Percentiles rank a stretch among this genome's conserved stretches.
Evolutionary conservation across 257 asterid genomes (phyloP).

Genomic region (Solanum ossicruentum): DNA sequence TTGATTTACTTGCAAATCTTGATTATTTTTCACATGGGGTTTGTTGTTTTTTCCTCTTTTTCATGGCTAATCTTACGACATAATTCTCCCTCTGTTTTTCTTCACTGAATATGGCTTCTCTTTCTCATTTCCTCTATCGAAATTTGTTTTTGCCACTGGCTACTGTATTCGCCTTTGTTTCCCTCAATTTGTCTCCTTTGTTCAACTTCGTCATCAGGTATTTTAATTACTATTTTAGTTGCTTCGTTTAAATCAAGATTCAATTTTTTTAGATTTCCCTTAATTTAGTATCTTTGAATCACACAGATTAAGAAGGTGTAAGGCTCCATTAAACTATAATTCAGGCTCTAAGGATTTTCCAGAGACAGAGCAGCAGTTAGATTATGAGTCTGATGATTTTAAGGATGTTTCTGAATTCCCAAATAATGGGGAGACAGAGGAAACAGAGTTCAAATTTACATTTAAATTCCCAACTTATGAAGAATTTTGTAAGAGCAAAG

Average conservation of each 20-base stretch:
- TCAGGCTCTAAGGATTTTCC: neutral
- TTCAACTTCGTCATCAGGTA: constrained; percentile 44
- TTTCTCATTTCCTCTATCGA: constrained; percentile 1
- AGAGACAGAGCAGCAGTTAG: constrained; percentile 11
- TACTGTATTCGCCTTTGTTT: constrained; percentile 16
- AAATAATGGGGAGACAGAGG: constrained; percentile 12
- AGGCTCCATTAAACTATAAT: neutral
- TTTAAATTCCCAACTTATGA: constrained; percentile 62
- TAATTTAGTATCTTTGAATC: neutral
- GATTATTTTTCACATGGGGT: neutral
- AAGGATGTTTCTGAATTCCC: constrained; percentile 5
- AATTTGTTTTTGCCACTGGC: neutral
- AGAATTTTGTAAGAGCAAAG: constrained; percentile 31
- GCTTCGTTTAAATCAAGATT: neutral
- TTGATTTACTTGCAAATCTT: neutral
- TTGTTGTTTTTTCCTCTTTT: constrained; percentile 10
- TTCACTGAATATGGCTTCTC: constrained; percentile 33
- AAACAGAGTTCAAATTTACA: constrained; percentile 19
- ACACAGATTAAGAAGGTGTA: constrained; percentile 20
- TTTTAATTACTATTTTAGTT: neutral
- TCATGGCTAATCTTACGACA: neutral
- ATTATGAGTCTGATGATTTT: neutral
- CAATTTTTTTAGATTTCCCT: neutral
- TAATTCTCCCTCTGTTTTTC: neutral
- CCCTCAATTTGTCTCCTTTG: constrained; percentile 23